Evolutionary conservation across 371 early-diverging fungal species (phyloP).

Genomic region (Mucor mucedo): DNA sequence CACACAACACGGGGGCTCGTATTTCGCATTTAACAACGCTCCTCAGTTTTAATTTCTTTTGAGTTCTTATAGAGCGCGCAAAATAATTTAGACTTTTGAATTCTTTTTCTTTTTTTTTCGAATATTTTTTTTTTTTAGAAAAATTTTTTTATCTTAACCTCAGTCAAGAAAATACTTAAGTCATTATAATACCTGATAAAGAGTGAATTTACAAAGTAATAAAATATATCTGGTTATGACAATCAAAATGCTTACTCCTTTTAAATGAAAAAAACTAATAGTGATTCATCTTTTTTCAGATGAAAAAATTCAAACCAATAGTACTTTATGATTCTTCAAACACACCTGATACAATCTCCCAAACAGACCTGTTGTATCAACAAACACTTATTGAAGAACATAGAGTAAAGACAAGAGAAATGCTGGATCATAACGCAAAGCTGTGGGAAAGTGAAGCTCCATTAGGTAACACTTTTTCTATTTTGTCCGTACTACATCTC

Average conservation of each 20-base stretch:
- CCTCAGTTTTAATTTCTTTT: neutral
- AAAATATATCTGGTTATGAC: neutral
- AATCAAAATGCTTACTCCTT: neutral
- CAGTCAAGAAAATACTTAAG: neutral
- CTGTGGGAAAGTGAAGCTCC: slow-evolving; percentile 35
- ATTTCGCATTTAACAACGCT: neutral
- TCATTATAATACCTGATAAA: neutral
- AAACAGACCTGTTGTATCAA: neutral
- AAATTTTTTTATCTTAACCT: neutral
- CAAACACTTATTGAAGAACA: slow-evolving; percentile 36
- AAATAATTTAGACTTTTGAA: neutral
- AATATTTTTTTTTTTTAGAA: neutral
- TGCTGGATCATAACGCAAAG: slow-evolving; percentile 43
- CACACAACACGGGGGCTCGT: neutral
- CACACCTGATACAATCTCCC: neutral
- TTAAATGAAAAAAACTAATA: slow-evolving; percentile 1
- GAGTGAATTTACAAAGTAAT: neutral
- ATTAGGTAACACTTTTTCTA: slow-evolving; percentile 11
- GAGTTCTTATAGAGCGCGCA: neutral
- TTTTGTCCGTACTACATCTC: slow-evolving; percentile 8
- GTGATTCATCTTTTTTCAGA: neutral
- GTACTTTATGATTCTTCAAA: slow-evolving; percentile 5
- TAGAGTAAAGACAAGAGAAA: slow-evolving; percentile 33
- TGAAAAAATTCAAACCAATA: slow-evolving; percentile 9
- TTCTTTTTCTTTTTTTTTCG: neutral